Percentiles rank a stretch among this genome's conserved stretches.
Evolutionary conservation across 163 green algal species (phyloP).

Genomic region (Dunaliella salina): DNA sequence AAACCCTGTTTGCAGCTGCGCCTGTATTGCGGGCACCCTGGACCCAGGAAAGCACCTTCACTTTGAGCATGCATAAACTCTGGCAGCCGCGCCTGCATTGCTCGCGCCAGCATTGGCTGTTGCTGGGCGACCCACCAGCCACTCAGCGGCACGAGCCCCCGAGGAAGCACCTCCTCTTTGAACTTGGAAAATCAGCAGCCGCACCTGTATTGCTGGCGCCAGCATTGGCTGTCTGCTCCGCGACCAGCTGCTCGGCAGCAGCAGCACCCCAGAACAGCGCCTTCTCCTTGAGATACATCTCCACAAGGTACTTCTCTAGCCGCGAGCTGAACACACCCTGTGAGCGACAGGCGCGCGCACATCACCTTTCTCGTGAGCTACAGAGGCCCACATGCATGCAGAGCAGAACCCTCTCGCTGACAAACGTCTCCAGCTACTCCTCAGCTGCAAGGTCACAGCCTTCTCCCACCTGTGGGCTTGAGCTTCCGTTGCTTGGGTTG

Average conservation of each 20-base stretch:
- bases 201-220: constrained; percentile 18
- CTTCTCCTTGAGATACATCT: constrained; percentile 42
- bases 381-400: too few relatives aligned
- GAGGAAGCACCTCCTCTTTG: too few relatives aligned
- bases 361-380: too few relatives aligned
- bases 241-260: constrained; percentile 3
- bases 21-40: too few relatives aligned
- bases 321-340: constrained; percentile 28
- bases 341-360: background rate
- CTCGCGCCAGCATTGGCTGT: background rate
- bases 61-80: too few relatives aligned
- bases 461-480: too few relatives aligned
- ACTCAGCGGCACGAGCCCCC: background rate
- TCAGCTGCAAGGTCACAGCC: too few relatives aligned
- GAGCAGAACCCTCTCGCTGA: too few relatives aligned
- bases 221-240: background rate
- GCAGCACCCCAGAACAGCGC: constrained; percentile 40
- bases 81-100: constrained; percentile 16
- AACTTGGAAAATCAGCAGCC: background rate
- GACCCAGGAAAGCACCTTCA: too few relatives aligned
- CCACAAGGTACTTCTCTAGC: constrained; percentile 37
- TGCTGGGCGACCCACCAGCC: constrained; percentile 8
- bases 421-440: too few relatives aligned
- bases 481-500: too few relatives aligned
- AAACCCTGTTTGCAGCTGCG: too few relatives aligned